Conservation (phyloP, 495 filamentous ascomycete genomes). For the Venustampulla echinocandica region DNA sequence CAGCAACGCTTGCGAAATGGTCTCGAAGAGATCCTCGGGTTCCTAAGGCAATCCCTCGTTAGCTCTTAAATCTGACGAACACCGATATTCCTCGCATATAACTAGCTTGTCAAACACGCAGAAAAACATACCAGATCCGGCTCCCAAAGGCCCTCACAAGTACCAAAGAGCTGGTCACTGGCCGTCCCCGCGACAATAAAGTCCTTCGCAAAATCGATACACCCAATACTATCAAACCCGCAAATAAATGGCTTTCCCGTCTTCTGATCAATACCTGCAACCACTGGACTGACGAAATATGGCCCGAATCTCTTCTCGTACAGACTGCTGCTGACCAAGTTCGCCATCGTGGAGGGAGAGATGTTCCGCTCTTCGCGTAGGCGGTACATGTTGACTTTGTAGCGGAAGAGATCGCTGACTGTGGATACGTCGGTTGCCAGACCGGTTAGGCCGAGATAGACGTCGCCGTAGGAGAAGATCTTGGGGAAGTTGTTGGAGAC, state of each 20-base stretch:
- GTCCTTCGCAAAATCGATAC: slow-evolving; percentile 98
- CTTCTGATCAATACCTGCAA: slow-evolving; percentile 89
- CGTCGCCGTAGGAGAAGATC: slow-evolving; percentile 94
- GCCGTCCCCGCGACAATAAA: slow-evolving; percentile 97
- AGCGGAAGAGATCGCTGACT: slow-evolving; percentile 94
- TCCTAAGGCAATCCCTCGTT: slow-evolving; percentile 52
- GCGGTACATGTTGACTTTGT: slow-evolving; percentile 99
- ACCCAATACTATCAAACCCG: slow-evolving; percentile 98
- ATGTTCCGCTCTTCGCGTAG: slow-evolving; percentile 95
- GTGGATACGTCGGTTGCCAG: slow-evolving; percentile 93
- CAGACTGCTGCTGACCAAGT: slow-evolving; percentile 79
- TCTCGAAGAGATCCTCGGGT: slow-evolving; percentile 95
- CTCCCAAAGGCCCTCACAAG: slow-evolving; percentile 97
- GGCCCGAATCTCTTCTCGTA: slow-evolving; percentile 96
- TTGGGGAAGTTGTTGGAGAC: slow-evolving; percentile 99
- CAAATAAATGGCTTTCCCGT: slow-evolving; percentile 94
- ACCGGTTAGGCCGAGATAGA: slow-evolving; percentile 93
- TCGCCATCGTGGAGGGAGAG: slow-evolving; percentile 87
- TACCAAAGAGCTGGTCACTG: slow-evolving; percentile 95
- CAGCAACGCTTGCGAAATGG: slow-evolving; percentile 91
- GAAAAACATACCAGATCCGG: slow-evolving; percentile 71
- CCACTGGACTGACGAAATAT: slow-evolving; percentile 88
- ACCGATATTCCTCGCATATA: too few species aligned
- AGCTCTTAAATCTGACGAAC: too few species aligned
- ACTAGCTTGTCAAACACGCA: too few species aligned